Conservation (phyloP, 2,329 filamentous ascomycete species). For the Tolypocladium inflatum region DNA sequence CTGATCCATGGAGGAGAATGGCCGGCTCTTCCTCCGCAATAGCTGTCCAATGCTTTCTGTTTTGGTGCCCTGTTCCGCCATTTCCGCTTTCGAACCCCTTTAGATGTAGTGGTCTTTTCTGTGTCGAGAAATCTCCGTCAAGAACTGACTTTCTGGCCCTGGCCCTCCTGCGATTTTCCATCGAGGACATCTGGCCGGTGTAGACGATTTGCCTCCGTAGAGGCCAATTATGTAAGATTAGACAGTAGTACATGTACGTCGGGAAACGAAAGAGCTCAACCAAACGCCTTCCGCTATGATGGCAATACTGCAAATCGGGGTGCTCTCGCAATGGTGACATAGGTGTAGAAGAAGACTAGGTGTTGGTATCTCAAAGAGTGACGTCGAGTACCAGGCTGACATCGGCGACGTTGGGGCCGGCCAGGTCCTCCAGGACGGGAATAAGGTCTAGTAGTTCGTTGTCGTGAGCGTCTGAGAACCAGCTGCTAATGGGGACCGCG, state of each 20-base stretch:
- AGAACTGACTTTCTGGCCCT: slow-evolving; percentile 2
- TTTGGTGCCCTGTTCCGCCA: slow-evolving; percentile 3
- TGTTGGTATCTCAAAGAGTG: slow-evolving; percentile 46
- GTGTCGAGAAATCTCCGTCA: slow-evolving; percentile 10
- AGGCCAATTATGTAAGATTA: slow-evolving; percentile 39
- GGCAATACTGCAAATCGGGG: slow-evolving; percentile 26
- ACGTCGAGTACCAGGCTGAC: slow-evolving; percentile 97
- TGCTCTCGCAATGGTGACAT: slow-evolving; percentile 19
- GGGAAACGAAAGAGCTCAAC: slow-evolving; percentile 36
- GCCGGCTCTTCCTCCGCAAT: slow-evolving; percentile 10
- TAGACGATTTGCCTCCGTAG: not conserved
- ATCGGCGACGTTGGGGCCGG: slow-evolving; percentile 78
- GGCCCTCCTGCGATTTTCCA: slow-evolving; percentile 4
- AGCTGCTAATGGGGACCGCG: slow-evolving; percentile 97
- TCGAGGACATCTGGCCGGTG: slow-evolving; percentile 1
- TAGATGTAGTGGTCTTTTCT: slow-evolving; percentile 20
- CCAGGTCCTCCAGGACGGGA: slow-evolving; percentile 94
- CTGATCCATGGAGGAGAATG: slow-evolving; percentile 12
- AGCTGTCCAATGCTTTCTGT: slow-evolving; percentile 15
- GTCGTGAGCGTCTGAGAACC: slow-evolving; percentile 99
- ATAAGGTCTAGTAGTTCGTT: slow-evolving; percentile 97
- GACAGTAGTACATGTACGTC: slow-evolving; percentile 41
- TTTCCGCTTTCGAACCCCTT: slow-evolving; percentile 18
- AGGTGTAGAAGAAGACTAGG: slow-evolving; percentile 17
- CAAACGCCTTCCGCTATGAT: slow-evolving; percentile 49